Conservation (phyloP, 176 grass and related monocot species). For the Miscanthus lutarioriparius region DNA sequence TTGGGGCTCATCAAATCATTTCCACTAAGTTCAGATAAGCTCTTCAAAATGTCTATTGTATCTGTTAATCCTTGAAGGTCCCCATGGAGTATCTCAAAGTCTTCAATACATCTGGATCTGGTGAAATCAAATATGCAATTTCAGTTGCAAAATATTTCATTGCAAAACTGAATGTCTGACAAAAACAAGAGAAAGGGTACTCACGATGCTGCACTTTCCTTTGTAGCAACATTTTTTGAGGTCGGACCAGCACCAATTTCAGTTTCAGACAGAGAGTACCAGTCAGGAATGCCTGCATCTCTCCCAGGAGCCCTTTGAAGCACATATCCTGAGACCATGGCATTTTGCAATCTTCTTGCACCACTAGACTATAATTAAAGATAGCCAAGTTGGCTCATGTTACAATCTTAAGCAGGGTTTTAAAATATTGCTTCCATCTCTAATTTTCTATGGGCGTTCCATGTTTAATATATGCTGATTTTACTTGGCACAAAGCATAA, state of each 20-base stretch:
- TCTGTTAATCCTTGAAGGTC: constrained; percentile 84
- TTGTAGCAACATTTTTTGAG: constrained; percentile 29
- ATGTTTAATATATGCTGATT: constrained; percentile 11
- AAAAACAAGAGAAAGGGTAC: constrained; percentile 17
- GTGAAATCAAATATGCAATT: constrained; percentile 29
- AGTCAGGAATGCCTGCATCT: constrained; percentile 82
- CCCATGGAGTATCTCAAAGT: constrained; percentile 90
- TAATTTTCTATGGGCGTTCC: background rate
- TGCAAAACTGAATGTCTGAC: background rate
- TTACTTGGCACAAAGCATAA: background rate
- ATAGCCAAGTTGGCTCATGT: constrained; percentile 15
- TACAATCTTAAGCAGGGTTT: constrained; percentile 15
- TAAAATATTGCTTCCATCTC: constrained; percentile 7
- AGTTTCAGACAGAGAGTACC: constrained; percentile 92
- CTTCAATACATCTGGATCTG: constrained; percentile 74
- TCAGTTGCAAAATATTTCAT: constrained; percentile 24
- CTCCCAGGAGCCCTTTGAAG: constrained; percentile 81
- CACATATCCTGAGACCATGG: constrained; percentile 92
- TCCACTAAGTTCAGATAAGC: constrained; percentile 70
- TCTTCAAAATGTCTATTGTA: constrained; percentile 81
- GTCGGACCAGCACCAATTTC: constrained; percentile 63
- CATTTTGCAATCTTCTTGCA: constrained; percentile 80
- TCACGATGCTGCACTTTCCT: constrained; percentile 60
- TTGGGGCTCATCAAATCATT: constrained; percentile 57
- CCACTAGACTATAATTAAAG: constrained; percentile 53